These are phyloP conservation scores for Lepidium didymum DNA, from an alignment of 345 rosid species.

Conservation along the genomic window DNA sequence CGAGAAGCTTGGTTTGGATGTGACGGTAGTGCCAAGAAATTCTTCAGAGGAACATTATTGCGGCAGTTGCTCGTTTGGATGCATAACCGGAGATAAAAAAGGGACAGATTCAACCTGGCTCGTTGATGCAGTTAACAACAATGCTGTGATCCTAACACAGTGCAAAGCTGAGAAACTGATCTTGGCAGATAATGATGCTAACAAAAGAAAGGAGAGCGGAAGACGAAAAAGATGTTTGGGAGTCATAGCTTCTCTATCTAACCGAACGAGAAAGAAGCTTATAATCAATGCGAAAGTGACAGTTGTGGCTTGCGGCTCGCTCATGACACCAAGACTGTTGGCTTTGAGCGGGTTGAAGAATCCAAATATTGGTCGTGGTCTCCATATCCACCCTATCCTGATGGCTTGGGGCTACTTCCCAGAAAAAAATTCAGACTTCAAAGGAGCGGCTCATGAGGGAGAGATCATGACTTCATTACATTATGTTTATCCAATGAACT, in stretches of 20 bases:
- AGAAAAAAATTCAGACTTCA: constrained; percentile 24
- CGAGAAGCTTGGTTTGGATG: constrained; percentile 50
- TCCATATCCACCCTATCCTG: constrained; percentile 59
- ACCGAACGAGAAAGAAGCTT: constrained; percentile 32
- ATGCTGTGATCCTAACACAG: constrained; percentile 53
- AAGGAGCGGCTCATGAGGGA: constrained; percentile 48
- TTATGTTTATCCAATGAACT: constrained; percentile 36
- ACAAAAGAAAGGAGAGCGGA: constrained; percentile 20
- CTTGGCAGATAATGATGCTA: constrained; percentile 28
- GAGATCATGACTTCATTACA: constrained; percentile 60
- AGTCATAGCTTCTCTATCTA: constrained; percentile 34
- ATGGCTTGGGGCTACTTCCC: constrained; percentile 67
- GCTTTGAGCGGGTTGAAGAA: constrained; percentile 50
- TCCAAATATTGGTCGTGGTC: constrained; percentile 52
- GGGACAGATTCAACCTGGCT: constrained; percentile 61
- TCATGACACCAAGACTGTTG: constrained; percentile 50
- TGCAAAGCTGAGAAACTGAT: constrained; percentile 50
- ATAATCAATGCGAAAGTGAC: constrained; percentile 54
- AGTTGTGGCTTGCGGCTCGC: constrained; percentile 58
- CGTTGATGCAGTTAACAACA: constrained; percentile 49
- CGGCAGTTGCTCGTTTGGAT: constrained; percentile 57
- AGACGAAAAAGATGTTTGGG: constrained; percentile 44
- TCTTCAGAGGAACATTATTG: constrained; percentile 47
- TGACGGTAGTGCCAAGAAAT: constrained; percentile 42
- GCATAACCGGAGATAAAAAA: constrained; percentile 54